phyloP scores from a whole-genome alignment of 108 stramenopile genomes.

The Conticribra guillardii region DNA sequence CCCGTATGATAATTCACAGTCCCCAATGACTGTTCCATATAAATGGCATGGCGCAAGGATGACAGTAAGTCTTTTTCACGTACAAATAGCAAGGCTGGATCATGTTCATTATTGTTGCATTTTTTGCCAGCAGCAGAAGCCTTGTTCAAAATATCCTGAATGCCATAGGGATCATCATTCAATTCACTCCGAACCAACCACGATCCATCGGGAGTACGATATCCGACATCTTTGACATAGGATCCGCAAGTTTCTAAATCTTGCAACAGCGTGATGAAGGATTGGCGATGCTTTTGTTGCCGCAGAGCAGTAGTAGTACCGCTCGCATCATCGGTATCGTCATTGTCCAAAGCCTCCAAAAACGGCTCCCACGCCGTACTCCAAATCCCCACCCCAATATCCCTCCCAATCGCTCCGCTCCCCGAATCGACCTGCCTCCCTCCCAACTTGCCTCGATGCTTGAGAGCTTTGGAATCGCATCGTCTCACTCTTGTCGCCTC shows the following conservation, averaged over 20 bases:
- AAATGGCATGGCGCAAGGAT: constrained; percentile 61
- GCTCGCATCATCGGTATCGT: too few relatives aligned
- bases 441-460: neutral
- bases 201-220: constrained; percentile 76
- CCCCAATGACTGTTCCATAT: constrained; percentile 57
- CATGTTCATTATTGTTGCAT: constrained; percentile 39
- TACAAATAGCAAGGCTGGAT: constrained; percentile 69
- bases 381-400: constrained; percentile 90
- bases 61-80: constrained; percentile 74
- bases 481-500: too few relatives aligned
- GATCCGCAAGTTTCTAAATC: constrained; percentile 54
- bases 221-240: constrained; percentile 76
- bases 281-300: constrained; percentile 45
- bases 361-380: constrained; percentile 80
- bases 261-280: constrained; percentile 57
- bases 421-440: constrained; percentile 43
- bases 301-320: too few relatives aligned
- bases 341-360: constrained; percentile 32
- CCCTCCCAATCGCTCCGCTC: constrained; percentile 46
- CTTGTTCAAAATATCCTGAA: constrained; percentile 21
- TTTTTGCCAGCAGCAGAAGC: too few relatives aligned
- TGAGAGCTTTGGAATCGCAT: neutral
- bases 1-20: constrained; percentile 62
- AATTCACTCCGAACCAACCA: constrained; percentile 81
- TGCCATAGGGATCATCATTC: constrained; percentile 38